These are phyloP conservation scores for Aspergillus melleus DNA, from an alignment of 2,329 filamentous ascomycete species.

Conservation along the genomic window DNA sequence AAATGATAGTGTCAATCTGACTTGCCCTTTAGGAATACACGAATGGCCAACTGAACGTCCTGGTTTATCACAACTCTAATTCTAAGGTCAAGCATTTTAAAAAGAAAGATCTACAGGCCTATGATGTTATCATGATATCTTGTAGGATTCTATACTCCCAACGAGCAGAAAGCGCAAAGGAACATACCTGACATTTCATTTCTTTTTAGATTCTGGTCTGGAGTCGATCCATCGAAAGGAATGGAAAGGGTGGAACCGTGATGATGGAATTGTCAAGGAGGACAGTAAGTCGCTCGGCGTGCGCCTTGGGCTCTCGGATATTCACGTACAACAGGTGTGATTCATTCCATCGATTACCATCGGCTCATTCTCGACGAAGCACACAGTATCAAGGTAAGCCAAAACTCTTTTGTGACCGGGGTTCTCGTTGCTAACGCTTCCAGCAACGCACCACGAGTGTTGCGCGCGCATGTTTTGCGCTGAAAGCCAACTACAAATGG, in stretches of 20 bases:
- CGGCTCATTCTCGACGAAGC: slow-evolving; percentile 92
- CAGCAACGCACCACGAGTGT: slow-evolving; percentile 75
- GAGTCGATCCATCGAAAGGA: slow-evolving; percentile 93
- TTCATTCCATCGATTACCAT: slow-evolving; percentile 86
- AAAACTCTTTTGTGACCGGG: not conserved
- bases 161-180: not conserved
- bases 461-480: slow-evolving; percentile 89
- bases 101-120: slow-evolving; percentile 72
- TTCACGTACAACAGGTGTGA: slow-evolving; percentile 55
- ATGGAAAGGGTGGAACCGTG: slow-evolving; percentile 82
- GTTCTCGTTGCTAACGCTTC: slow-evolving; percentile 10
- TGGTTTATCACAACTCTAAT: slow-evolving; percentile 88
- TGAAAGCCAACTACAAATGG: slow-evolving; percentile 88
- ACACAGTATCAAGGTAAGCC: slow-evolving; percentile 78
- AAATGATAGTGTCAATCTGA: not conserved
- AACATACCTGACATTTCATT: not conserved
- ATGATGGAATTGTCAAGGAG: slow-evolving; percentile 78
- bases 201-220: slow-evolving; percentile 58
- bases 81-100: slow-evolving; percentile 75
- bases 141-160: slow-evolving; percentile 55
- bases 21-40: slow-evolving; percentile 59
- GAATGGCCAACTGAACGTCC: slow-evolving; percentile 82
- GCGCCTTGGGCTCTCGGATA: not conserved
- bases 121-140: slow-evolving; percentile 95
- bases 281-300: slow-evolving; percentile 47